Conservation (phyloP, 2,329 filamentous ascomycete species). For the Raffaelea deltoideospora region DNA sequence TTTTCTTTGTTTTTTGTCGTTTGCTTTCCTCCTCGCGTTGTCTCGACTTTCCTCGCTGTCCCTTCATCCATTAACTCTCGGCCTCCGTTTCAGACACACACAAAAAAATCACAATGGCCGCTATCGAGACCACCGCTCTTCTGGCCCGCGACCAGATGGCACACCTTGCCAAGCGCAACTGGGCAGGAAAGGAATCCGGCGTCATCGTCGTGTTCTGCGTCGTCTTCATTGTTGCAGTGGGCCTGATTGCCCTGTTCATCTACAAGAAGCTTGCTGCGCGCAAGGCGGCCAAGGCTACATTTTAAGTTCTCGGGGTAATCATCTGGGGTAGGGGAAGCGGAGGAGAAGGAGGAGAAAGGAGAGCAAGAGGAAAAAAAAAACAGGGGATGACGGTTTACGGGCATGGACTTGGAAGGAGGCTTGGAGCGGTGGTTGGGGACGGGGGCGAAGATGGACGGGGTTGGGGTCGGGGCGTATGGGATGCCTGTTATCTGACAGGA, state of each 20-base stretch:
- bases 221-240: constrained; percentile 36
- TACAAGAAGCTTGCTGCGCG: constrained; percentile 17
- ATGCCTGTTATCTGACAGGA: too few species aligned
- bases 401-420: not conserved
- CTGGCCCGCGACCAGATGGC: constrained; percentile 17
- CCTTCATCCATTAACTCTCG: not conserved
- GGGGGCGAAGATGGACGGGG: too few species aligned
- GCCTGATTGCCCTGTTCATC: constrained; percentile 33
- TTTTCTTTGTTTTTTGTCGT: constrained; percentile 1
- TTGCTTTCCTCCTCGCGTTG: not conserved
- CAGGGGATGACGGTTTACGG: too few species aligned
- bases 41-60: not conserved
- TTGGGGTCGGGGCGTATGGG: not conserved
- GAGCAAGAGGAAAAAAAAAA: not conserved
- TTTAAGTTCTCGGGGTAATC: constrained; percentile 8
- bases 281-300: constrained; percentile 12
- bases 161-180: constrained; percentile 41
- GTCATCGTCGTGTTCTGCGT: constrained; percentile 49
- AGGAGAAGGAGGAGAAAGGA: not conserved
- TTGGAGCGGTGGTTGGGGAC: not conserved
- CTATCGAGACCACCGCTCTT: constrained; percentile 15
- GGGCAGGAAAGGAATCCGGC: constrained; percentile 39
- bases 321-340: not conserved
- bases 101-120: constrained; percentile 16
- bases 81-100: not conserved